phyloP scores from a whole-genome alignment of 202 grass and related monocot species.

The Bolboschoenoplectus hybrid region DNA sequence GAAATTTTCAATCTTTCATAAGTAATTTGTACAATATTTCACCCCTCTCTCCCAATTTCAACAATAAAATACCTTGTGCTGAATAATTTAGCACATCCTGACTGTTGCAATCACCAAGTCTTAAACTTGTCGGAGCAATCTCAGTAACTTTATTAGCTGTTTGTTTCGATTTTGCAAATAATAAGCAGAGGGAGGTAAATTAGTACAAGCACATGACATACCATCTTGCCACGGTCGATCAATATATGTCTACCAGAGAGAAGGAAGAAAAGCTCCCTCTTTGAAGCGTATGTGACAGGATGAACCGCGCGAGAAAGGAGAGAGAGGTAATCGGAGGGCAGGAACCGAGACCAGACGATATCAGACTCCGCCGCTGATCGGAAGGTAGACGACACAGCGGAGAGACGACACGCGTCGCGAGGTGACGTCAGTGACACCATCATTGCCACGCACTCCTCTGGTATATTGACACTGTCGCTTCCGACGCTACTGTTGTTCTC shows the following conservation, averaged over 20 bases:
- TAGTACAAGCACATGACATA: neutral
- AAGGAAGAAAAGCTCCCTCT: slow-evolving; percentile 44
- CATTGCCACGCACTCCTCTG: slow-evolving; percentile 47
- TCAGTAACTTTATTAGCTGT: neutral
- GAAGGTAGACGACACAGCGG: slow-evolving; percentile 50
- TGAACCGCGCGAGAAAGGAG: slow-evolving; percentile 43
- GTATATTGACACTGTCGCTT: slow-evolving; percentile 41
- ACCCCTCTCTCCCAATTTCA: neutral
- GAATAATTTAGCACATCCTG: neutral
- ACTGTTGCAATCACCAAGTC: neutral
- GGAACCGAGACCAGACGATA: slow-evolving; percentile 51
- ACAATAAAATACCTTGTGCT: neutral
- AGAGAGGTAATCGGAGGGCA: slow-evolving; percentile 36
- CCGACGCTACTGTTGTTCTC: neutral
- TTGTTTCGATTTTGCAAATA: neutral
- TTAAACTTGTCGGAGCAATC: neutral
- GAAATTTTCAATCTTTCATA: neutral
- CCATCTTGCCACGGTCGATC: slow-evolving; percentile 49
- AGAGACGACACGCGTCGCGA: slow-evolving; percentile 46
- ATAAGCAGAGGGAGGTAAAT: neutral
- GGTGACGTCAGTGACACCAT: slow-evolving; percentile 47
- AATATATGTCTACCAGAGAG: slow-evolving; percentile 42
- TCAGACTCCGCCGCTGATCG: slow-evolving; percentile 46
- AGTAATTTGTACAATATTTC: neutral
- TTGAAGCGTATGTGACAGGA: slow-evolving; percentile 42